A percentile compares a stretch with the other conserved stretches of the same genome.
Evolutionary conservation across 192 early-diverging fungal species (phyloP).

Genomic region (Coemansia umbellata): DNA sequence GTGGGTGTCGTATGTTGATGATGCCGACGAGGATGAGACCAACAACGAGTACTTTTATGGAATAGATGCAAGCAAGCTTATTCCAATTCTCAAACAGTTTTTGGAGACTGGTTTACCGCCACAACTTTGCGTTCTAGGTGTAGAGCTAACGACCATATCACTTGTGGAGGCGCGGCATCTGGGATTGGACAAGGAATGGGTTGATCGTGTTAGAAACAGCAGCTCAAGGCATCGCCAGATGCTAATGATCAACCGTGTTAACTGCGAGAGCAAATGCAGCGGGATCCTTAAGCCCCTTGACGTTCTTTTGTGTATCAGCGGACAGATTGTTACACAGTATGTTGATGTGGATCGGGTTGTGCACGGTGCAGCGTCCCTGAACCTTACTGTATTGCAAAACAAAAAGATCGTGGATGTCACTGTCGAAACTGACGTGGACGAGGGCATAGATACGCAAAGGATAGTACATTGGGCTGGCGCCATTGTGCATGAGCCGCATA

Average conservation of each 20-base stretch:
- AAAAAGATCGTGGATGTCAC: constrained; percentile 42
- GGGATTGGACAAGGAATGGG: constrained; percentile 58
- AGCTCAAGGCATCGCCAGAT: constrained; percentile 32
- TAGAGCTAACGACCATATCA: constrained; percentile 60
- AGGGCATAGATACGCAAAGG: constrained; percentile 22
- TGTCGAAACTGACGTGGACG: neutral
- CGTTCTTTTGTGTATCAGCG: constrained; percentile 59
- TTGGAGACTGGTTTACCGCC: constrained; percentile 49
- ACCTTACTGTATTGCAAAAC: constrained; percentile 60
- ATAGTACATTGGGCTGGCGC: constrained; percentile 82
- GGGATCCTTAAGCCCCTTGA: constrained; percentile 60
- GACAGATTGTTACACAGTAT: constrained; percentile 56
- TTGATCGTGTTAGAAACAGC: constrained; percentile 54
- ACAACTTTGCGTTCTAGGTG: constrained; percentile 53
- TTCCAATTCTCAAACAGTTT: constrained; percentile 27
- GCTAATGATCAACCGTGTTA: constrained; percentile 42
- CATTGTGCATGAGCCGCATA: constrained; percentile 64
- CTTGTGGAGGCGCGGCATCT: constrained; percentile 59
- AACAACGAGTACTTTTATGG: constrained; percentile 39
- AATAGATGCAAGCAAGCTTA: constrained; percentile 45
- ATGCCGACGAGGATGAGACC: constrained; percentile 20
- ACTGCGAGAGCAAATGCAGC: constrained; percentile 4
- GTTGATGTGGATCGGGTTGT: constrained; percentile 52
- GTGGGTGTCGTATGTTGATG: constrained; percentile 33
- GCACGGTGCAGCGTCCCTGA: constrained; percentile 42